Conservation (phyloP, 2,329 filamentous ascomycete species). For the Xylariaceae sp. region DNA sequence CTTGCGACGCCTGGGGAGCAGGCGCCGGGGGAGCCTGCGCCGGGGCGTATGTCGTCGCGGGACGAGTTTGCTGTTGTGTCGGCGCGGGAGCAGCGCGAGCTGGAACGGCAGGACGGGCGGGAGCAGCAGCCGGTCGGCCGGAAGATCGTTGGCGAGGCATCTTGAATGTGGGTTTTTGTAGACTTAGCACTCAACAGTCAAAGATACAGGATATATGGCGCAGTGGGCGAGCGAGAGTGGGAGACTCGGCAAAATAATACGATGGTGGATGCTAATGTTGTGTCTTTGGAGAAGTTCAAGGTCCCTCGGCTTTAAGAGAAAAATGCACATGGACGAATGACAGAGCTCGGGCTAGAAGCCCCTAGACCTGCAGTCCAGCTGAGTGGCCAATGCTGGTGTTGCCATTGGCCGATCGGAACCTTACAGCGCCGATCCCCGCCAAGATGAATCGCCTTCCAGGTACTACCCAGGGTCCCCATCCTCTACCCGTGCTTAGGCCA, state of each 20-base stretch:
- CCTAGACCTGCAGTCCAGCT: constrained; percentile 8
- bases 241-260: background rate
- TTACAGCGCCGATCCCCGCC: constrained; percentile 1
- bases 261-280: background rate
- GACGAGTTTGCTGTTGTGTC: constrained; percentile 67
- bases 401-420: background rate
- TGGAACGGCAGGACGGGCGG: constrained; percentile 69
- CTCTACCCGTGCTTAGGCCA: too few species aligned
- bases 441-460: too few species aligned
- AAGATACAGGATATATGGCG: background rate
- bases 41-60: constrained; percentile 70
- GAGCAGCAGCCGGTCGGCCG: constrained; percentile 51
- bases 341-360: constrained; percentile 17
- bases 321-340: constrained; percentile 15
- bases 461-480: too few species aligned
- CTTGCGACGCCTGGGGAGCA: constrained; percentile 62
- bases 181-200: too few species aligned
- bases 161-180: constrained; percentile 38
- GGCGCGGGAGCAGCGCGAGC: constrained; percentile 54
- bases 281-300: background rate
- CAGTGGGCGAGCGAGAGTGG: constrained; percentile 2
- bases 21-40: constrained; percentile 54
- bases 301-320: constrained; percentile 25
- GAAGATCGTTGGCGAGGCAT: constrained; percentile 83
- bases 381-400: constrained; percentile 19